Evolutionary conservation across 1,284 basidiomycete species (phyloP), one percentile per base, ranked within the genome.

Genomic region (Anthracocystis setariae): DNA sequence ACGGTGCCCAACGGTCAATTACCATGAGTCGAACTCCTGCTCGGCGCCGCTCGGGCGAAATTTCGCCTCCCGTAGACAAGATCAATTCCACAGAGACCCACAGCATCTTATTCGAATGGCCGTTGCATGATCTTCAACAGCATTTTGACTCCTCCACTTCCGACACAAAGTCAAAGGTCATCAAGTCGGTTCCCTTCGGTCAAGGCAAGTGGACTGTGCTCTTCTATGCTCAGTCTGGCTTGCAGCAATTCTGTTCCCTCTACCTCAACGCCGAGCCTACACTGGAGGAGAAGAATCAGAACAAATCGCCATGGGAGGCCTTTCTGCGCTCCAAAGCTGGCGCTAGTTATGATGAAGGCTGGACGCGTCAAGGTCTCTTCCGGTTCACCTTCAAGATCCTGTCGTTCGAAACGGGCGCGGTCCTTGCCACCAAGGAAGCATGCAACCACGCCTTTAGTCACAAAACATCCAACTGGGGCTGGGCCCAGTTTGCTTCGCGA

Each of bases 381-480:
- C 91, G 89, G 78, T 94, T 94, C 82, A 89, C 87, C 63, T 93
- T 94, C 78, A 92, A 92, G 79, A 85, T 94, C 47, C 59, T 74
- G 35, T 61, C 70, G 1, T 51, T 76, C 37, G 73, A 88, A 88
- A 80, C 89, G 87, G 89, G 89, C 69, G 59, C 84, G 51, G 50
- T 57, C 3, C 54, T 73, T 17, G 69, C 56, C n/a, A 70, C 58
- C 40, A 55, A 67, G 39, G 92, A 93, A 78, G 92, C 92, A 0
- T 87, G 89, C 49, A 90, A 93, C 70, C 92, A 93, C 80, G 88
- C 90, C 1, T 93, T 92, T 72, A 91, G 90, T 12, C 89, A 88
- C 82, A 91, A 91, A 84, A 91, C 82, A 21, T 73, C 81, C 29
- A 84, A 84, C 51, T 84, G 83, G 84, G 83, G 84, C 23, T 76